A percentile compares a stretch with the other conserved stretches of the same genome.
These are phyloP conservation scores for Talaromyces amestolkiae DNA, from an alignment of 2,329 filamentous ascomycete genomes.

Conservation along the genomic window DNA sequence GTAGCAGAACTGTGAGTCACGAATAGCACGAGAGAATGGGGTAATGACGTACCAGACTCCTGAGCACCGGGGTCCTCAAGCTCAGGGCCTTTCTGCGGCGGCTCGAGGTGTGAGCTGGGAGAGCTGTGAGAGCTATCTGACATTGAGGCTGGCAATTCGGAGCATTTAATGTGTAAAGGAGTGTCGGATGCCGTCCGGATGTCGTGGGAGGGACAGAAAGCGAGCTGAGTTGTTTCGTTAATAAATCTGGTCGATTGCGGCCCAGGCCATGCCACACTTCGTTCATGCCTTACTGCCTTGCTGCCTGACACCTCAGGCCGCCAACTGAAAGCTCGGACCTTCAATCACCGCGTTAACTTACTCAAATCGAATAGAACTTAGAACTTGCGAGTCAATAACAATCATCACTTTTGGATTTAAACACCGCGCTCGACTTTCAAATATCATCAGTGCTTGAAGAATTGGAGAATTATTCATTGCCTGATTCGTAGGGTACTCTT, in stretches of 20 bases:
- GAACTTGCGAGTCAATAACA: constrained; percentile 4
- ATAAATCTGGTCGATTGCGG: constrained; percentile 25
- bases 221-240: constrained; percentile 7
- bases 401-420: neutral
- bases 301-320: constrained; percentile 11
- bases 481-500: neutral
- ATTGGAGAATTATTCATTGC: neutral
- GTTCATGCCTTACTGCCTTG: neutral
- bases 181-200: neutral
- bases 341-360: neutral
- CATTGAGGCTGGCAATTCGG: constrained; percentile 29
- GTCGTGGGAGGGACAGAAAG: constrained; percentile 16
- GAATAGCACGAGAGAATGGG: neutral
- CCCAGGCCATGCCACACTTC: constrained; percentile 16
- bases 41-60: constrained; percentile 49
- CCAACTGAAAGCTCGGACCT: constrained; percentile 15
- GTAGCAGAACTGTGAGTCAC: constrained; percentile 3
- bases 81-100: constrained; percentile 55
- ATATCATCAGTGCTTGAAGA: neutral
- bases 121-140: constrained; percentile 37
- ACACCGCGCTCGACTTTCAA: neutral
- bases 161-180: constrained; percentile 23
- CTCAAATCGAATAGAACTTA: too few relatives aligned
- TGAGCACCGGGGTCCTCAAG: constrained; percentile 57
- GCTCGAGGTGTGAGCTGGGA: constrained; percentile 48